phyloP scores from a whole-genome alignment of 192 early-diverging fungal species.

The Linnemannia schmuckeri region DNA sequence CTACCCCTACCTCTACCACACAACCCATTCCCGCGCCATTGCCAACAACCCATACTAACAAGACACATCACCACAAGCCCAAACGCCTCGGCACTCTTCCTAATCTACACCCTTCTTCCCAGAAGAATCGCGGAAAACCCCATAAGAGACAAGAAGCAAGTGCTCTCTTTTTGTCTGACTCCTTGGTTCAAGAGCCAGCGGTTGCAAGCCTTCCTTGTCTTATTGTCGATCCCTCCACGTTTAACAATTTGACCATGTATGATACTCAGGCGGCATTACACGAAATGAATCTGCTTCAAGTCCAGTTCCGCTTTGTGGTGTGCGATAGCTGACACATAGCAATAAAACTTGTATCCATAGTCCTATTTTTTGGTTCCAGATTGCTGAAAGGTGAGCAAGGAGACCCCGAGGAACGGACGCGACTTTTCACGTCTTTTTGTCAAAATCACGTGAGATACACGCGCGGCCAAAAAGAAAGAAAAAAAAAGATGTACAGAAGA shows the following conservation, averaged over 20 bases:
- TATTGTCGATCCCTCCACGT: constrained; percentile 39
- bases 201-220: constrained; percentile 10
- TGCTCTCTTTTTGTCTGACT: neutral
- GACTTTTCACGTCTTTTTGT: neutral
- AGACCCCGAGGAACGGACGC: neutral
- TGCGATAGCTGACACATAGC: constrained; percentile 18
- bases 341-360: neutral
- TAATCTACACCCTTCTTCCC: neutral
- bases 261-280: constrained; percentile 15
- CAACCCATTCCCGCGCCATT: neutral
- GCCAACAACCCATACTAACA: neutral
- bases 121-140: neutral
- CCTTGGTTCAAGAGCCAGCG: neutral
- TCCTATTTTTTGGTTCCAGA: neutral
- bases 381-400: neutral
- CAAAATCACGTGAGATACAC: neutral
- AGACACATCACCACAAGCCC: neutral
- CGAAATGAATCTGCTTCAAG: constrained; percentile 7
- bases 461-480: neutral
- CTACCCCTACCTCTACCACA: neutral
- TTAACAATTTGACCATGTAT: constrained; percentile 35
- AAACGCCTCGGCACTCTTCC: neutral
- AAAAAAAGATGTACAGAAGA: neutral
- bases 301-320: constrained; percentile 45
- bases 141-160: neutral